A percentile compares a stretch with the other conserved stretches of the same genome.
These are phyloP conservation scores for Bretziella fagacearum DNA, from an alignment of 2,329 filamentous ascomycete genomes.

Conservation along the genomic window DNA sequence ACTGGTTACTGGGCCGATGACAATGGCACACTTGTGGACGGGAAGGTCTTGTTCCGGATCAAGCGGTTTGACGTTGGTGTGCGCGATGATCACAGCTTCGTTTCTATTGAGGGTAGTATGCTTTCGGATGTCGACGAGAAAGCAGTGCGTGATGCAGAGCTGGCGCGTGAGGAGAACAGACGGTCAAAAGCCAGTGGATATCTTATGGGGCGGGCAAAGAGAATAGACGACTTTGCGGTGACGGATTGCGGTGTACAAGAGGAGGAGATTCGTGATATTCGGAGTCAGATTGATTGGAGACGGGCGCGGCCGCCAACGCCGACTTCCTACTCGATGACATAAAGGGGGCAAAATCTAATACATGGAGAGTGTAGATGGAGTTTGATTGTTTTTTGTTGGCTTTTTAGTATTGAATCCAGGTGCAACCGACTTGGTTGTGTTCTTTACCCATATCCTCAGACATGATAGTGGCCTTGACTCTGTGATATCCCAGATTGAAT, in stretches of 20 bases:
- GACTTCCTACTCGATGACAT: constrained; percentile 13
- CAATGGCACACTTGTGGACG: constrained; percentile 50
- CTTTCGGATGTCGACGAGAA: constrained; percentile 50
- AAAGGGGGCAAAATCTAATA: background rate
- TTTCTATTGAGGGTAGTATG: constrained; percentile 83
- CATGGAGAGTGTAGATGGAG: background rate
- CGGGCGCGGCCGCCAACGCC: constrained; percentile 12
- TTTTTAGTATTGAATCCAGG: background rate
- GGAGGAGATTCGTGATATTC: constrained; percentile 13
- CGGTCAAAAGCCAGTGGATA: constrained; percentile 9
- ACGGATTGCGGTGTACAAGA: constrained; percentile 13
- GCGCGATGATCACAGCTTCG: constrained; percentile 58
- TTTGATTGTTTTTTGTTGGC: background rate
- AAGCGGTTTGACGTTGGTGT: constrained; percentile 68
- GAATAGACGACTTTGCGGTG: constrained; percentile 10
- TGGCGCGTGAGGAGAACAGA: constrained; percentile 16
- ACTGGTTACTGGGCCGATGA: constrained; percentile 59
- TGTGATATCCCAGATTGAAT: too few species aligned
- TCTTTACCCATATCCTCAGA: too few species aligned
- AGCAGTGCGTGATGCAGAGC: constrained; percentile 30
- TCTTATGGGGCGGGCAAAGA: constrained; percentile 4
- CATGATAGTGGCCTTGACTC: too few species aligned
- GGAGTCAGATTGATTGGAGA: constrained; percentile 14
- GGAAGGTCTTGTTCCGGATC: constrained; percentile 59
- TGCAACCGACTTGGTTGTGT: too few species aligned